Conservation (phyloP, 1,284 basidiomycete genomes). For the Bjerkandera adusta region DNA sequence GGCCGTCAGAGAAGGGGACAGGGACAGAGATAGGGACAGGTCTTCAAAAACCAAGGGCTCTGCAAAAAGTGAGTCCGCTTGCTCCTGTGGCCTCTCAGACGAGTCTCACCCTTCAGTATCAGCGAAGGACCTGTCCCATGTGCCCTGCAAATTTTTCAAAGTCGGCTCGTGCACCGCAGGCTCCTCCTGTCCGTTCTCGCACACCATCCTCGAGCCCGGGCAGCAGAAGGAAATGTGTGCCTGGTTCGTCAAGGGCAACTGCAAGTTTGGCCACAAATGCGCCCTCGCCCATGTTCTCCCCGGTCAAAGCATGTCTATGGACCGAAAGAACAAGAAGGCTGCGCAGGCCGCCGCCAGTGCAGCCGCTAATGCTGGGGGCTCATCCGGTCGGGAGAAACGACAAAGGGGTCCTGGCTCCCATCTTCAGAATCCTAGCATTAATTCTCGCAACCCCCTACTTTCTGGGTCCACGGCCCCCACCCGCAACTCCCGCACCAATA, state of each 20-base stretch:
- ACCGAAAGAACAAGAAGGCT: constrained; percentile 97
- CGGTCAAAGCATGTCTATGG: constrained; percentile 94
- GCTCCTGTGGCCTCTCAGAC: not conserved
- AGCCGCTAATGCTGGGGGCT: constrained; percentile 37
- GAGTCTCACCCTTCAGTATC: constrained; percentile 13
- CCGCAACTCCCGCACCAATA: constrained; percentile 52
- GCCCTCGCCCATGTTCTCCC: constrained; percentile 92
- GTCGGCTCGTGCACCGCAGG: constrained; percentile 93
- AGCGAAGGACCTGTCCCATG: constrained; percentile 92
- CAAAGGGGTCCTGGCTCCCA: constrained; percentile 15
- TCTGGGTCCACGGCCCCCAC: constrained; percentile 52
- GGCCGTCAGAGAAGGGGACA: constrained; percentile 30
- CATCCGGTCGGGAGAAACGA: constrained; percentile 21
- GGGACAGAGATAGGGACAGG: constrained; percentile 35
- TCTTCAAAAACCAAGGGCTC: constrained; percentile 33
- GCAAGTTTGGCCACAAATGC: constrained; percentile 98
- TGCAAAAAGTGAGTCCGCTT: constrained; percentile 33
- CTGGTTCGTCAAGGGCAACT: constrained; percentile 95
- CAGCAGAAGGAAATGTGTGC: constrained; percentile 91
- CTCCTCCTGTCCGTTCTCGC: constrained; percentile 94
- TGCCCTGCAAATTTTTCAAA: constrained; percentile 98
- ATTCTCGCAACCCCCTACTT: constrained; percentile 46
- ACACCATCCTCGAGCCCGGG: constrained; percentile 64
- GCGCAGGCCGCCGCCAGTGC: constrained; percentile 70
- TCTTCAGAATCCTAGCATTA: constrained; percentile 23